A percentile compares a stretch with the other conserved stretches of the same genome.
These are phyloP conservation scores for Leishmania gerbilli DNA, from an alignment of 208 protist genomes.

Conservation along the genomic window DNA sequence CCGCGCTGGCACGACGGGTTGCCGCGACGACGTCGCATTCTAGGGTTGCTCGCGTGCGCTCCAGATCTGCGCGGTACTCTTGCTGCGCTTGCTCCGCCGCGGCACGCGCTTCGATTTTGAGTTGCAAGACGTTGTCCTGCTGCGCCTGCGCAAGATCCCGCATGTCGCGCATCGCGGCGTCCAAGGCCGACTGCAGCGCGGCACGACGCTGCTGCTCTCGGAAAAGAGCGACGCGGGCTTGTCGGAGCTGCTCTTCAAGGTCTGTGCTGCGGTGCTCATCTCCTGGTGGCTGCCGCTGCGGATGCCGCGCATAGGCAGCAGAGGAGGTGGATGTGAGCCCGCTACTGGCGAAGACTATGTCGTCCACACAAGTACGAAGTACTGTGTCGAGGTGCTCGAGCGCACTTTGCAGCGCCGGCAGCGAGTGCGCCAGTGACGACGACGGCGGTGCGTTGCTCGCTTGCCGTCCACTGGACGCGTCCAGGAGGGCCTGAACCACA, in stretches of 20 bases:
- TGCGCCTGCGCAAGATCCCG: neutral
- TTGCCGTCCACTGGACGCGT: neutral
- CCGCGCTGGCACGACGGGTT: constrained; percentile 11
- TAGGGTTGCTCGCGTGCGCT: neutral
- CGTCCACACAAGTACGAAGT: constrained; percentile 19
- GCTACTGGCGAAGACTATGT: constrained; percentile 6
- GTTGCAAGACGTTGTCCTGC: neutral
- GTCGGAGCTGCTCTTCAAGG: neutral
- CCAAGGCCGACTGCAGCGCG: neutral
- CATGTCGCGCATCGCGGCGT: neutral
- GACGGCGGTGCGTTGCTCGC: neutral
- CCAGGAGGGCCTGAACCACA: neutral
- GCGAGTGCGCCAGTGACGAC: neutral
- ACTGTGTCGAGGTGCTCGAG: constrained; percentile 7
- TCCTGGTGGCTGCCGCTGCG: neutral
- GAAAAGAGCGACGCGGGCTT: neutral
- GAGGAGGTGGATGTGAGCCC: neutral
- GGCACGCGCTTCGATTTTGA: neutral
- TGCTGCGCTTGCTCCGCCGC: neutral
- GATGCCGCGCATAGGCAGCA: neutral
- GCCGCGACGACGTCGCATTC: constrained; percentile 10
- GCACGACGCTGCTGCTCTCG: neutral
- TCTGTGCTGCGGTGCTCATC: neutral
- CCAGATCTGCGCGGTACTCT: neutral
- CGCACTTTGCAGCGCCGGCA: constrained; percentile 1